A percentile compares a stretch with the other conserved stretches of the same genome.
Conservation (phyloP, 768 basidiomycete genomes). For the Clitopilus passeckerianus region DNA sequence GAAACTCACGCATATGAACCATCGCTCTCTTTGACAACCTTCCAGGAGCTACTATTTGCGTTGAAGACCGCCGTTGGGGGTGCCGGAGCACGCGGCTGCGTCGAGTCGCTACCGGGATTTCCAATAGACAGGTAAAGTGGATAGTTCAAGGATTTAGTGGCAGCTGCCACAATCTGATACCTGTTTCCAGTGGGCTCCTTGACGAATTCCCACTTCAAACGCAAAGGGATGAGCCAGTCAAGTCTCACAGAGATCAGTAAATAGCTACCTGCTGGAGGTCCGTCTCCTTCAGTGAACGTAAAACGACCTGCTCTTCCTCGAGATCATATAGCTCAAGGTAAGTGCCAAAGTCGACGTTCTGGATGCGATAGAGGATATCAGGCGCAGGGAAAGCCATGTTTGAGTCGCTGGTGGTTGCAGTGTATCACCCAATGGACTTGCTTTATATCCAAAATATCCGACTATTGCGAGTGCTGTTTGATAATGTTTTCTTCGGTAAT, state of each 20-base stretch:
- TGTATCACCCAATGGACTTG: not conserved
- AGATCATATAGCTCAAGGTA: constrained; percentile 3
- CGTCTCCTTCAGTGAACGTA: not conserved
- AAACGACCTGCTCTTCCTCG: not conserved
- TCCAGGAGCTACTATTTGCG: not conserved
- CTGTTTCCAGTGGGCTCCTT: not conserved
- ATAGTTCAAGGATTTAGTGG: not conserved
- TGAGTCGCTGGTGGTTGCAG: not conserved
- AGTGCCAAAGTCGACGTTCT: constrained; percentile 5
- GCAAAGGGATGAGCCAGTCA: not conserved
- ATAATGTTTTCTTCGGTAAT: not conserved
- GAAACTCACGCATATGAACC: constrained; percentile 1
- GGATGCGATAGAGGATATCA: not conserved
- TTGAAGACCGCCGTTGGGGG: not conserved
- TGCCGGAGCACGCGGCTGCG: not conserved
- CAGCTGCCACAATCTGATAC: constrained; percentile 6
- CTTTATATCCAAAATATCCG: too few relatives aligned
- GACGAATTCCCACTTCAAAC: constrained; percentile 4
- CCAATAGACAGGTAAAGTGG: not conserved
- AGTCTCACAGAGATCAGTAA: not conserved
- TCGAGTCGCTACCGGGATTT: not conserved
- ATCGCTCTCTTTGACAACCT: not conserved
- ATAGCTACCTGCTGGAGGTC: not conserved
- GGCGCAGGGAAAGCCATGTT: constrained; percentile 4
- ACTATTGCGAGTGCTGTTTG: not conserved